Percentiles rank a stretch among this genome's conserved stretches.
phyloP scores from a whole-genome alignment of 2,329 filamentous ascomycete genomes.

The Ophiostoma angusticollis region DNA sequence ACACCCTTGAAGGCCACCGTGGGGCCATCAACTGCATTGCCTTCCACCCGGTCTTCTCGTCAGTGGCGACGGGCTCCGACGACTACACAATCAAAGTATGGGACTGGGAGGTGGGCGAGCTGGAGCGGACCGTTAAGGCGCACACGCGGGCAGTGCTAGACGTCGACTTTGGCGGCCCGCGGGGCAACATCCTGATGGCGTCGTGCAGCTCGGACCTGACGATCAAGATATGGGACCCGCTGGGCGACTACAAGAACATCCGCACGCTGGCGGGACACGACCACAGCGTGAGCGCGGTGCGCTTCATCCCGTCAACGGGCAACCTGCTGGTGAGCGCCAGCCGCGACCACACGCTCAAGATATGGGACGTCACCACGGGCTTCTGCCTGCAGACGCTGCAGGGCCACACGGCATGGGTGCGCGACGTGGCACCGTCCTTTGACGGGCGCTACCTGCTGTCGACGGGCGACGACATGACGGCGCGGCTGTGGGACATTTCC shows the following conservation, averaged over 20 bases:
- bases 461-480: constrained; percentile 69
- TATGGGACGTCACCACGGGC: constrained; percentile 90
- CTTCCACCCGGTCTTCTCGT: constrained; percentile 86
- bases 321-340: constrained; percentile 81
- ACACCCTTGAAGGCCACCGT: constrained; percentile 74
- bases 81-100: constrained; percentile 93
- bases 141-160: constrained; percentile 83
- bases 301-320: constrained; percentile 73
- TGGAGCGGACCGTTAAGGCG: constrained; percentile 81
- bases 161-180: constrained; percentile 78
- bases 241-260: constrained; percentile 90
- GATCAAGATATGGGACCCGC: constrained; percentile 90
- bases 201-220: constrained; percentile 82
- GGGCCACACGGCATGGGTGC: constrained; percentile 83
- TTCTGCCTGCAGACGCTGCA: constrained; percentile 85
- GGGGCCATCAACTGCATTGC: constrained; percentile 74
- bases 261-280: constrained; percentile 83
- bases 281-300: constrained; percentile 77
- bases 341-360: constrained; percentile 68
- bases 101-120: constrained; percentile 90
- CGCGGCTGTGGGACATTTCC: constrained; percentile 73
- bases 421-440: constrained; percentile 67
- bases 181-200: constrained; percentile 62
- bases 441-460: constrained; percentile 78
- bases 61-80: constrained; percentile 78